These are phyloP conservation scores for Misopates orontium DNA, from an alignment of 257 asterid species.

Conservation along the genomic window DNA sequence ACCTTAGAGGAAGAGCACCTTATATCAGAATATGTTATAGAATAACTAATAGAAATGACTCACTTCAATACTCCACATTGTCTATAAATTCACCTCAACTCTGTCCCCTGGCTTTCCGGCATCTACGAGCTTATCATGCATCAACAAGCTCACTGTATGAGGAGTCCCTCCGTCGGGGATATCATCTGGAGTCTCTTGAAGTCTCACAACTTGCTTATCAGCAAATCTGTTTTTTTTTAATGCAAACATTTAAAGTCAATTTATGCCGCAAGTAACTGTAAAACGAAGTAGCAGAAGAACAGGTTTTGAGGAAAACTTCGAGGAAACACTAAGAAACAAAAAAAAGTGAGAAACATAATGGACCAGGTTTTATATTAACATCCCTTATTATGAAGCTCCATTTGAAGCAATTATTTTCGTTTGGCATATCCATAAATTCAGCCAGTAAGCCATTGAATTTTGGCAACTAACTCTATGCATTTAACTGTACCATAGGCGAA, in stretches of 20 bases:
- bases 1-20: conserved; percentile 56
- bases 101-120: conserved; percentile 98
- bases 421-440: not conserved
- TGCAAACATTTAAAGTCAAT: conserved; percentile 13
- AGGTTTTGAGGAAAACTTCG: conserved; percentile 13
- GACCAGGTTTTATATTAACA: not conserved
- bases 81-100: conserved; percentile 70
- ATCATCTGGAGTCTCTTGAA: conserved; percentile 98
- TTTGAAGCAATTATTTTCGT: not conserved
- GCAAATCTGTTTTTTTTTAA: conserved; percentile 56
- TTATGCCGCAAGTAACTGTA: not conserved
- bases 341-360: not conserved
- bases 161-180: conserved; percentile 99
- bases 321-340: not conserved
- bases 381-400: not conserved
- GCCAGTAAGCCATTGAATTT: not conserved
- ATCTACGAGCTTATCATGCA: conserved; percentile 97
- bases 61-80: conserved; percentile 9
- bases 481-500: not conserved
- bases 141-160: conserved; percentile 93
- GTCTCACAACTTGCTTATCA: conserved; percentile 95
- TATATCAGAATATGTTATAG: conserved; percentile 23
- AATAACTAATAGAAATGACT: not conserved
- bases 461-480: not conserved
- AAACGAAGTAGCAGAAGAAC: not conserved